A percentile compares a stretch with the other conserved stretches of the same genome.
Evolutionary conservation across 192 early-diverging fungal species (phyloP).

Genomic region (Anaeromyces robustus): DNA sequence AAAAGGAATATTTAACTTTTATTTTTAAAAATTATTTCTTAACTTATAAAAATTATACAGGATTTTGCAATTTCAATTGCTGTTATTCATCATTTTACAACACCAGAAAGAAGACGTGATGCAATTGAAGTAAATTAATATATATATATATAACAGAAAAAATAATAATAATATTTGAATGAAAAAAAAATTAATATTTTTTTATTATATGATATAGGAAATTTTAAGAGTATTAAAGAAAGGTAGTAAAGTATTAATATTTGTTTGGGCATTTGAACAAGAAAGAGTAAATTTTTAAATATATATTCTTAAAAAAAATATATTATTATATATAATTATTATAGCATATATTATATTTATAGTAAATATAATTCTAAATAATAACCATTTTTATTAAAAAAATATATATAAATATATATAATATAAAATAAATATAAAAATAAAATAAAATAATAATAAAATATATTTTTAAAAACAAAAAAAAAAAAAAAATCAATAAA

Average conservation of each 20-base stretch:
- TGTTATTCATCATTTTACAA: constrained; percentile 86
- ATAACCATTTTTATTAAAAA: no score
- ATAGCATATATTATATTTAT: no score
- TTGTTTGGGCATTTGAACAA: constrained; percentile 97
- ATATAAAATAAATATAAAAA: no score
- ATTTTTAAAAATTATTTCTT: no score
- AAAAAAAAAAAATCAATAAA: no score
- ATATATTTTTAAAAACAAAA: no score
- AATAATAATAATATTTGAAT: neutral
- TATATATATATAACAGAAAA: neutral
- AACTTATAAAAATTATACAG: constrained; percentile 12
- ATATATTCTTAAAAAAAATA: neutral
- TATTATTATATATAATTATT: no score
- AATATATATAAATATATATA: no score
- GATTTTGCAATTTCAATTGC: constrained; percentile 94
- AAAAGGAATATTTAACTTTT: no score
- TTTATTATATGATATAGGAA: constrained; percentile 32
- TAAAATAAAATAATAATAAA: no score
- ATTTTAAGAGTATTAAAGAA: constrained; percentile 55
- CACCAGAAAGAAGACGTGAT: constrained; percentile 44
- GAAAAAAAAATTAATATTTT: neutral
- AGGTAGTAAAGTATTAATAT: constrained; percentile 60
- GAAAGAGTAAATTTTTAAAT: constrained; percentile 9
- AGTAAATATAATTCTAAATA: no score
- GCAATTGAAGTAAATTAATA: constrained; percentile 39